These are phyloP conservation scores for Talaromyces borbonicus DNA, from an alignment of 495 filamentous ascomycete genomes.

Conservation along the genomic window DNA sequence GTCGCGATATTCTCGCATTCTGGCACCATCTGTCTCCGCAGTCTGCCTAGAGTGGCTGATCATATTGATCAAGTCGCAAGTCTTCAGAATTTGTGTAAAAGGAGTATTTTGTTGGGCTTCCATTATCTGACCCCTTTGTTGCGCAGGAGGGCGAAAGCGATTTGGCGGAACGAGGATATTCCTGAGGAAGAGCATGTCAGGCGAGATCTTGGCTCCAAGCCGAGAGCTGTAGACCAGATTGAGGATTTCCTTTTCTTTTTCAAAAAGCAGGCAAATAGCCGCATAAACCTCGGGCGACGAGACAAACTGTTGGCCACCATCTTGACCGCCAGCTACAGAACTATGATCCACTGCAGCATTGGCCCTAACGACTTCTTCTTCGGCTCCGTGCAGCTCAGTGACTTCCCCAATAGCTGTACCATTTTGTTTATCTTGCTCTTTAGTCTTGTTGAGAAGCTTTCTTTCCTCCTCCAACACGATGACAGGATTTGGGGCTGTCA, in stretches of 20 bases:
- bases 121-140: slow-evolving; percentile 64
- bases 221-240: slow-evolving; percentile 72
- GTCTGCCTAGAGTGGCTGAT: slow-evolving; percentile 64
- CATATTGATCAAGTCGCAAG: slow-evolving; percentile 58
- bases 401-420: slow-evolving; percentile 15
- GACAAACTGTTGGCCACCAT: slow-evolving; percentile 53
- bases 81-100: slow-evolving; percentile 69
- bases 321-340: slow-evolving; percentile 8
- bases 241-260: slow-evolving; percentile 75
- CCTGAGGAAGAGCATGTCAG: slow-evolving; percentile 91
- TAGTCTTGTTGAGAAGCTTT: slow-evolving; percentile 22
- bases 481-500: slow-evolving; percentile 55
- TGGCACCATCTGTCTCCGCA: slow-evolving; percentile 26
- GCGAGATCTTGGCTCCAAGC: slow-evolving; percentile 41
- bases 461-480: slow-evolving; percentile 35
- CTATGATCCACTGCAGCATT: slow-evolving; percentile 34
- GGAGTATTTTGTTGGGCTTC: slow-evolving; percentile 79
- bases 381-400: slow-evolving; percentile 39
- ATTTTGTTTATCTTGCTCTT: slow-evolving; percentile 14
- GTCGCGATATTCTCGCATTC: slow-evolving; percentile 45
- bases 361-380: slow-evolving; percentile 59
- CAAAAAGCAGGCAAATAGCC: slow-evolving; percentile 67
- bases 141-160: slow-evolving; percentile 81
- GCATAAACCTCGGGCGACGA: slow-evolving; percentile 67
- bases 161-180: slow-evolving; percentile 82